These are phyloP conservation scores for Nothophoma quercina DNA, from an alignment of 2,329 filamentous ascomycete genomes.

Conservation along the genomic window DNA sequence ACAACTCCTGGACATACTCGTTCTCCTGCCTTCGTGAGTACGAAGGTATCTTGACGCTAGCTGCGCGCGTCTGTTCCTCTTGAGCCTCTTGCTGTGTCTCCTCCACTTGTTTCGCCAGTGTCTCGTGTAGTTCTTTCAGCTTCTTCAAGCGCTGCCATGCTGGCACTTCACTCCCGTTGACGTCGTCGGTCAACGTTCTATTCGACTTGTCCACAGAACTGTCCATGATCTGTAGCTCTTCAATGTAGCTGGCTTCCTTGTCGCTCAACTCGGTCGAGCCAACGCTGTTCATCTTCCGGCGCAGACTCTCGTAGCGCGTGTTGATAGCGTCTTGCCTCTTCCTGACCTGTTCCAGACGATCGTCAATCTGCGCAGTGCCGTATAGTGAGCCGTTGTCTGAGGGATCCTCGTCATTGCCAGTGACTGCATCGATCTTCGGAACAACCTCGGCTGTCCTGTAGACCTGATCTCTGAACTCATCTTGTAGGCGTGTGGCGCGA, in stretches of 20 bases:
- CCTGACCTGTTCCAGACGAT: conserved; percentile 63
- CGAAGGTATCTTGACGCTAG: conserved; percentile 40
- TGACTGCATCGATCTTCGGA: conserved; percentile 71
- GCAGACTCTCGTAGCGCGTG: conserved; percentile 67
- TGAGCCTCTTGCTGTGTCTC: conserved; percentile 26
- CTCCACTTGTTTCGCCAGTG: conserved; percentile 51
- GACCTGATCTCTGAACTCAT: conserved; percentile 73
- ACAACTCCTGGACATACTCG: conserved; percentile 42
- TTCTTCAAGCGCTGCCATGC: conserved; percentile 66
- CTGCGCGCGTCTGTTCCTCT: conserved; percentile 17
- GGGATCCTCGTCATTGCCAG: conserved; percentile 60
- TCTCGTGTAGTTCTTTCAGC: conserved; percentile 62
- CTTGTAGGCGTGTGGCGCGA: conserved; percentile 71
- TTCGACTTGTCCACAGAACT: conserved; percentile 46
- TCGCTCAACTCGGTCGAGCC: conserved; percentile 66
- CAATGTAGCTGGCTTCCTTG: conserved; percentile 67
- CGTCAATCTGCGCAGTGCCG: conserved; percentile 65
- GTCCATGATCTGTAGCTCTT: conserved; percentile 60
- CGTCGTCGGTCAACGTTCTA: conserved; percentile 42
- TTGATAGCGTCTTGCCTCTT: conserved; percentile 65
- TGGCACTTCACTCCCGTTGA: conserved; percentile 37
- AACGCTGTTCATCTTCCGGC: conserved; percentile 57
- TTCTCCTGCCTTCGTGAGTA: conserved; percentile 46
- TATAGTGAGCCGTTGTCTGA: conserved; percentile 52
- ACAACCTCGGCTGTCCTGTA: conserved; percentile 70